Percentiles rank a stretch among this genome's conserved stretches.
Evolutionary conservation across 441 rosid species (phyloP).

Genomic region (Croton setiger): DNA sequence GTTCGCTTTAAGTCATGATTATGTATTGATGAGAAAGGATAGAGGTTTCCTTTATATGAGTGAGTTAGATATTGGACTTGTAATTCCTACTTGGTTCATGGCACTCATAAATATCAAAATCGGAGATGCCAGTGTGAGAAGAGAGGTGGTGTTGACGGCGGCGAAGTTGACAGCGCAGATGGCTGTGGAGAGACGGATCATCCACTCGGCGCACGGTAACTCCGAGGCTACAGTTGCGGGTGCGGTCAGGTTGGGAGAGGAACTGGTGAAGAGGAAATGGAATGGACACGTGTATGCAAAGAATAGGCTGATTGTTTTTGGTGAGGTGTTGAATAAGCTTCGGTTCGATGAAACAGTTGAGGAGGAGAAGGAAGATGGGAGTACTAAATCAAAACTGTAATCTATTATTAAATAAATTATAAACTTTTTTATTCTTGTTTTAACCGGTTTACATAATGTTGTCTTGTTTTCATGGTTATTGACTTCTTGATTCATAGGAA

Average conservation of each 20-base stretch:
- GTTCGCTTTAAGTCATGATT: slow-evolving; percentile 58
- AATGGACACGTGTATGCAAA: slow-evolving; percentile 51
- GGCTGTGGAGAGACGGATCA: slow-evolving; percentile 39
- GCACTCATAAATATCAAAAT: slow-evolving; percentile 37
- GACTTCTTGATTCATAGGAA: too few species aligned
- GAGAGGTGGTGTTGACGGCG: slow-evolving; percentile 47
- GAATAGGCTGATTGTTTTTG: slow-evolving; percentile 38
- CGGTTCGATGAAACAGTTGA: slow-evolving; percentile 27
- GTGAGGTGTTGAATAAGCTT: slow-evolving; percentile 35
- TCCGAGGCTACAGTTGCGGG: slow-evolving; percentile 48
- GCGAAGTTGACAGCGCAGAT: slow-evolving; percentile 46
- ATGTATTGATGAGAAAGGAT: slow-evolving; percentile 57
- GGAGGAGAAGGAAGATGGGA: not conserved
- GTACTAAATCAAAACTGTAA: not conserved
- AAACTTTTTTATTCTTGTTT: too few species aligned
- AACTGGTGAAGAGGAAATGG: slow-evolving; percentile 33
- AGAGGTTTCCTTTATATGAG: slow-evolving; percentile 72
- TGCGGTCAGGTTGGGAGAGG: slow-evolving; percentile 44
- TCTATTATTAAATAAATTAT: not conserved
- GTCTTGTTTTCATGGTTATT: too few species aligned
- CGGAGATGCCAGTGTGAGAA: slow-evolving; percentile 32
- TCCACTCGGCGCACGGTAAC: slow-evolving; percentile 36
- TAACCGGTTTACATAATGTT: too few species aligned
- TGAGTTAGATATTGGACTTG: slow-evolving; percentile 54
- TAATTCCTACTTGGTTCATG: slow-evolving; percentile 36